Percentiles rank a stretch among this genome's conserved stretches.
phyloP scores from a whole-genome alignment of 176 grass and related monocot species.

The Eragrostis curvula region DNA sequence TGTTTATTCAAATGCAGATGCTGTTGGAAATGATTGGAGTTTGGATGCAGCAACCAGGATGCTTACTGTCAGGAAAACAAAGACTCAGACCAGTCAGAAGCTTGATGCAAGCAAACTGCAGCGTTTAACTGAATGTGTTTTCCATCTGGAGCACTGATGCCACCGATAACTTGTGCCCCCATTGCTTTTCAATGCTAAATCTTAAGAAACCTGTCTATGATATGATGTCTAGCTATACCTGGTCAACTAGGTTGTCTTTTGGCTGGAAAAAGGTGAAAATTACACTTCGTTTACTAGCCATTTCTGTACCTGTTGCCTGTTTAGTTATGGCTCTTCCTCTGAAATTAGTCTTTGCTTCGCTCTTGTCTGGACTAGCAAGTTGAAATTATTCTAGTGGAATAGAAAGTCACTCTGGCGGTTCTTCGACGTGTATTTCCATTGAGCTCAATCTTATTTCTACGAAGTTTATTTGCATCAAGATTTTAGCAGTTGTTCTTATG shows the following conservation, averaged over 20 bases:
- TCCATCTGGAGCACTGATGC: conserved; percentile 89
- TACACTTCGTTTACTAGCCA: not conserved
- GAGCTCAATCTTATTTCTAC: too few relatives aligned
- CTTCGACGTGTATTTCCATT: too few relatives aligned
- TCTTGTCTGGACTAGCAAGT: not conserved
- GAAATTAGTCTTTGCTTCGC: not conserved
- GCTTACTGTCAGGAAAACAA: conserved; percentile 77
- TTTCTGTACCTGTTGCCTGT: conserved; percentile 14
- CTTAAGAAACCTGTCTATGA: not conserved
- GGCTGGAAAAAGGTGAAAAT: conserved; percentile 3
- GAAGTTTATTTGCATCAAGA: not conserved
- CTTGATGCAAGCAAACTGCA: conserved; percentile 84
- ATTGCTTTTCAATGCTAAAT: not conserved
- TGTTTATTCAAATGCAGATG: conserved; percentile 47
- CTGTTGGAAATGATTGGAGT: conserved; percentile 69
- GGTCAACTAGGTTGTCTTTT: not conserved
- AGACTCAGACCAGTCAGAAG: conserved; percentile 68
- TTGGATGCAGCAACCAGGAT: conserved; percentile 68
- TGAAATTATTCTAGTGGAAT: not conserved
- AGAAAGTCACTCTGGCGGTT: not conserved
- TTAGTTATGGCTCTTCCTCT: not conserved
- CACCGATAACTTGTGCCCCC: not conserved
- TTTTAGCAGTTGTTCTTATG: not conserved
- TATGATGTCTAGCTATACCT: conserved; percentile 6
- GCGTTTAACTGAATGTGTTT: conserved; percentile 94